Base-by-base conservation (phyloP, 805 yeast genomes). In the Sugiyamaella chiloensis region DNA sequence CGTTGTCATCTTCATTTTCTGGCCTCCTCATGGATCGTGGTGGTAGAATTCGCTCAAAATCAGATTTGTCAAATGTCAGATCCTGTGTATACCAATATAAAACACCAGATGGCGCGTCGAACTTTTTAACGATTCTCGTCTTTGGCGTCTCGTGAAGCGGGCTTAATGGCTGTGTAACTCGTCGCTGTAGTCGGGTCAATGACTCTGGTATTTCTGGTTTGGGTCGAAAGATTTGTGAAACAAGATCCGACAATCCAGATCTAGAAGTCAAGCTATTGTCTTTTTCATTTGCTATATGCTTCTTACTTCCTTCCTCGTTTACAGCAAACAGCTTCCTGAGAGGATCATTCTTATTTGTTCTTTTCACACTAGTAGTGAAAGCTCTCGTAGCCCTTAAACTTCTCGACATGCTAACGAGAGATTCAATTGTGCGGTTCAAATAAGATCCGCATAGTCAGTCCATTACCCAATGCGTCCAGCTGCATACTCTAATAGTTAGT, bases 31-130 rank as follows among this genome's bases (percentile, higher is more conserved):
- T 43, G 24, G 42, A 44, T 12, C 41, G 31, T 1, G 57, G 58
- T 12, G 67, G 67, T 17, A 64, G 53, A 8, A 65, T 42, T n/a
- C 69, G 59, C 39, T 56, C 55, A 42, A 65, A 62, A 44, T 65
- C 69, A 17, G 58, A 48, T 27, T 60, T 55, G 37, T 55, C 43
- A 35, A 64, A 60, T 12, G 60, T 42, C 43, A 64, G 47, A 27
- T 63, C 65, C 34, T 59, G 45, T 39, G 61, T 54, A 52, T 63
- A 60, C 67, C 68, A 65, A 51, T 61, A 64, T 26, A 65, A 56
- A n/a, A 58, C 52, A 36, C 21, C 14, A 12, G 37, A 34, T 19
- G 37, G 37, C 11, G 37, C 37, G 12, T 34, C 21, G 4, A 34
- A 34, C 21, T 12, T 34, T 19, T 12, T 12, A 11, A 31, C 14